Base-by-base conservation (phyloP, 352 stramenopile species). In the Phytophthora pini region DNA sequence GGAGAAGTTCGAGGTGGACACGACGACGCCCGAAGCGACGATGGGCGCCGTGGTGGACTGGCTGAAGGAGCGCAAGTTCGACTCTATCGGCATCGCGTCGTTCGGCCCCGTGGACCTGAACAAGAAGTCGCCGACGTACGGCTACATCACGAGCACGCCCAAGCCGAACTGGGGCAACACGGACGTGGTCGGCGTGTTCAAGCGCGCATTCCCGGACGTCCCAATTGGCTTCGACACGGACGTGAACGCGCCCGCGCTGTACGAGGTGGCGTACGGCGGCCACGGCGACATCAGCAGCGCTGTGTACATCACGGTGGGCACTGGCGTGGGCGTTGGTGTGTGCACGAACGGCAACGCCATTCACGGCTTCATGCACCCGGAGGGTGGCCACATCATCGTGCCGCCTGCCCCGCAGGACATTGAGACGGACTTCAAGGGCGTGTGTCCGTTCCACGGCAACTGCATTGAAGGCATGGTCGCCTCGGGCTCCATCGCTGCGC, bases 301-400 rank as follows among this genome's bases (percentile, higher is more conserved):
- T 0, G 17, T 20, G 17, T 20, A 99, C 82, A 95, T 99, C 61
- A 99, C 97, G 4, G 85, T 99, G 13, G 97, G 97, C 59, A 99
- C 97, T 22, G 97, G 97, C 36, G 87, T 99, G 17, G 97, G 97
- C 26, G 95, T 99, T 26, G 97, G 97, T 13, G 82, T 99, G 17
- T 90, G 97, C 31, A 80, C 99, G 26, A 95, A 97, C 73, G 84
- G 86, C 46, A 73, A 89, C 60, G 71, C 92, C 9, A 94, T 99
- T 11, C 95, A 99, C 70, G 97, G 97, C 59, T 80, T 97, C 51
- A 94, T 99, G 84, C 97, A 99, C 84, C 97, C 97, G 6, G 97
- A 98, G 67, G 95, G 86, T 38, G 90, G 90, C 52, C 90, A 97
- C 74, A 76, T 89, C 49, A 74, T 79, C 39, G 84, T 97, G 51